Evolutionary conservation across 495 filamentous ascomycete genomes (phyloP), one percentile per base, ranked within the genome.

Genomic region (Penicillium canariense): DNA sequence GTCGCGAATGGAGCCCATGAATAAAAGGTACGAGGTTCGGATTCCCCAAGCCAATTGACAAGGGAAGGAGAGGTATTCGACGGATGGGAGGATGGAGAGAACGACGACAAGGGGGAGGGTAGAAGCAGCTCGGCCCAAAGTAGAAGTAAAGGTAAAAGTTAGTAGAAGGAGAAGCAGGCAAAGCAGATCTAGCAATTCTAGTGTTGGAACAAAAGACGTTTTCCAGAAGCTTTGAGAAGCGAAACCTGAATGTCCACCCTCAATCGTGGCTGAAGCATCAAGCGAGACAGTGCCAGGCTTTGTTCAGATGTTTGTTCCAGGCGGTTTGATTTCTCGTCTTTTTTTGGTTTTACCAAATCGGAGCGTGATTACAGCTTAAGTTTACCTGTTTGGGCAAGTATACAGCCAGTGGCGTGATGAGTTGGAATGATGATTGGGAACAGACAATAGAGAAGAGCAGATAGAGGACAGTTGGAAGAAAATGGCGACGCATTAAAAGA

Each of bases 1-100:
- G 36, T 68, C 67, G 18, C 61, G 54, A 45, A 73, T 71, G 4
- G 70, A 65, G 22, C 63, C 56, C 70, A 73, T 73, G 38, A 48
- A 48, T 39, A 9, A 35, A 10, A 18, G 42, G 45, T 18, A 42
- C 8, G 0, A 38, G 44, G 14, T 7, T 12, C n/a, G 30, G 4
- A 30, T 27, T 25, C 18, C 1, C 15, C 10, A 45, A 4, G 17
- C 11, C 5, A 49, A 31, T 15, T 46, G 15, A 42, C 26, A 22
- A 23, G 6, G 31, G 52, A 44, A 49, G 20, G 36, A 53, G 54
- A 57, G 25, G 35, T 39, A 52, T 60, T 60, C 58, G 58, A 61
- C 61, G 52, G 47, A 23, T 54, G 27, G 51, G 42, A 43, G 18
- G 39, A 42, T 17, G 57, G 38, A 52, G 32, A 58, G 23, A 25